Evolutionary conservation across 768 basidiomycete genomes (phyloP).

Genomic region (Strobilomyces echinocephalus): DNA sequence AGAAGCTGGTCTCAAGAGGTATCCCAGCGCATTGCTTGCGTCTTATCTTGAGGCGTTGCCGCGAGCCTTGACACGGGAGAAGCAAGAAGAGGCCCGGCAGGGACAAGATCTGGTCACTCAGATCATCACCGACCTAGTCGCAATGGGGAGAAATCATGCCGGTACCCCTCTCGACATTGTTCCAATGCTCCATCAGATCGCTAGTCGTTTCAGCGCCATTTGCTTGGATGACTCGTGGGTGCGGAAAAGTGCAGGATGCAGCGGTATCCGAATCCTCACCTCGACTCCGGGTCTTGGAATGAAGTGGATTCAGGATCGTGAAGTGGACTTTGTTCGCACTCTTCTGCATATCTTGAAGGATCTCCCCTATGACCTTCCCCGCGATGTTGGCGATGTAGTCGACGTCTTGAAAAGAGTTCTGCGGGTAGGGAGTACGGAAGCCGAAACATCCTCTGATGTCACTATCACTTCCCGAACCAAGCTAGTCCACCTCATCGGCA

Average conservation of each 20-base stretch:
- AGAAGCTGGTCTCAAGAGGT: conserved; percentile 47
- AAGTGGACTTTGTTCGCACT: conserved; percentile 85
- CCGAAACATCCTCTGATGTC: conserved; percentile 43
- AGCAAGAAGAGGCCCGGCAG: conserved; percentile 52
- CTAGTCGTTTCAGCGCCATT: conserved; percentile 75
- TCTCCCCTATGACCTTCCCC: conserved; percentile 84
- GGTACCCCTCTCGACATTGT: conserved; percentile 53
- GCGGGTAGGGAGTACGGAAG: conserved; percentile 50
- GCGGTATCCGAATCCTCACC: conserved; percentile 78
- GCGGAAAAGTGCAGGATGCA: conserved; percentile 84
- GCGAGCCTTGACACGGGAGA: conserved; percentile 66
- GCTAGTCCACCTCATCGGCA: conserved; percentile 66
- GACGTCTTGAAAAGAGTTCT: conserved; percentile 70
- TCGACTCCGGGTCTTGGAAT: conserved; percentile 63
- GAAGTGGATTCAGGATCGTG: conserved; percentile 80
- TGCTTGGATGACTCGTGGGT: conserved; percentile 92
- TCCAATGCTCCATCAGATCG: conserved; percentile 73
- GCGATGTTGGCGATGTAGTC: conserved; percentile 71
- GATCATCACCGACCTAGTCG: conserved; percentile 65
- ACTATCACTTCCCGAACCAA: conserved; percentile 45
- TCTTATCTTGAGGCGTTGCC: conserved; percentile 81
- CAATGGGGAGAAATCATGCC: conserved; percentile 44
- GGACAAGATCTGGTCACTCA: conserved; percentile 56
- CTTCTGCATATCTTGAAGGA: conserved; percentile 92
- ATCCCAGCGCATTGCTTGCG: conserved; percentile 54